Base-by-base conservation (phyloP, 331 rosid genomes). In the Spiraea crenata region DNA sequence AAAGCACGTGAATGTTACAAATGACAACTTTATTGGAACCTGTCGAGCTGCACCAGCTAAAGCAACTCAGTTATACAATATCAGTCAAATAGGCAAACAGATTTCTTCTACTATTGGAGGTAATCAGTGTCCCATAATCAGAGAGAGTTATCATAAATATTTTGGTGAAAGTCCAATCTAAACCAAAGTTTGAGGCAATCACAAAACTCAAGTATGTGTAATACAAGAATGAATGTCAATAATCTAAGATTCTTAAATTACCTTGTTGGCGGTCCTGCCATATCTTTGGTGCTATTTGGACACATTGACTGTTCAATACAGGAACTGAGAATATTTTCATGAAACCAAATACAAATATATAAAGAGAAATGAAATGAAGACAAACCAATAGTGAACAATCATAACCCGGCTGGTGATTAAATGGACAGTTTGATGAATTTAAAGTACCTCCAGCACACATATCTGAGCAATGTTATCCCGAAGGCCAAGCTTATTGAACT, bases 401-500 rank as follows among this genome's bases (percentile, higher is more conserved):
- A 4, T 31, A 69, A 69, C 15, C 25, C 54, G 44, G 17, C 42
- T 39, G 35, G 66, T 16, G 63, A 62, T 48, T 52, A 10, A 15
- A 25, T 62, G 58, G 7, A 60, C 54, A 20, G 49, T 45, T 45
- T 45, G 40, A 59, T 46, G 54, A 72, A 62, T 59, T 39, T 57
- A 38, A 72, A 8, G 37, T 85, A 91, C 99, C 97, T 93, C 91
- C 50, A 93, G 81, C 67, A 93, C 92, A 80, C 97, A 89, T 82
- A 93, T 84, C 81, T 93, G 95, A 57, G 91, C 95, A 34, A 93
- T 95, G 83, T 93, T 93, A 80, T 91, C 96, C 77, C 99, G 87
- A 39, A 93, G 97, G 74, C 99, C 95, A 79, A 93, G 83, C 79
- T 85, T 87, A 85, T 78, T 86, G 81, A 84, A 93, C 81, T 91